Base-by-base conservation (phyloP, 768 basidiomycete genomes). In the Hygrophoropsis aurantiaca region DNA sequence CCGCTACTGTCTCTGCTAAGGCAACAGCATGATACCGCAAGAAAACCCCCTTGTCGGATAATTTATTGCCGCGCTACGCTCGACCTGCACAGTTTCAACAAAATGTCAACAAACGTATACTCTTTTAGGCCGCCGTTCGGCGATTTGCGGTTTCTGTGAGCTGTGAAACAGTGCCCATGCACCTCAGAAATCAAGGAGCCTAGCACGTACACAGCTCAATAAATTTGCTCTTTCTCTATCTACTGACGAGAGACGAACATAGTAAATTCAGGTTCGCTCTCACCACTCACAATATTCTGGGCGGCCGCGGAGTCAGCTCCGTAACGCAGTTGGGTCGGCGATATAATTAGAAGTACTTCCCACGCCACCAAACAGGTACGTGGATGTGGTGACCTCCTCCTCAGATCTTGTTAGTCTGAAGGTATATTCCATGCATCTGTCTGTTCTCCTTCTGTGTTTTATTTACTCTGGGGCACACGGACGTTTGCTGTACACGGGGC, bases 401-500 rank as follows among this genome's bases (percentile, higher is more conserved):
- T n/a, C n/a, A n/a, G n/a, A 32, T 37, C 46, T 35, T 45, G 15
- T 37, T 42, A 27, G 24, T 42, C 15, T 41, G 13, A 44, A 41
- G 33, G n/a, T 15, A 57, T 59, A 60, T 49, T 47, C 40, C 43
- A 65, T 25, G 21, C 51, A 55, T 5, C 34, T 42, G 4, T 26
- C 58, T 23, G 36, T 34, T 25, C 26, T 38, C 27, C 49, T 44
- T 36, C 49, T 67, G 42, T 49, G 46, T 6, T 11, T 67, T 26
- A 58, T 60, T 44, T 52, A 30, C 27, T 30, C 44, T 54, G 49
- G 44, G 10, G 57, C 5, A 47, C 58, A 35, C 34, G 72, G 69
- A 0, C 65, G 60, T 0, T 53, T 81, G n/a, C 62, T 84, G 23
- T 83, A 89, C 59, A 81, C 85, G 8, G 74, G 90, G 38, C 89